phyloP scores from a whole-genome alignment of 441 rosid species.

The Iberis amara region DNA sequence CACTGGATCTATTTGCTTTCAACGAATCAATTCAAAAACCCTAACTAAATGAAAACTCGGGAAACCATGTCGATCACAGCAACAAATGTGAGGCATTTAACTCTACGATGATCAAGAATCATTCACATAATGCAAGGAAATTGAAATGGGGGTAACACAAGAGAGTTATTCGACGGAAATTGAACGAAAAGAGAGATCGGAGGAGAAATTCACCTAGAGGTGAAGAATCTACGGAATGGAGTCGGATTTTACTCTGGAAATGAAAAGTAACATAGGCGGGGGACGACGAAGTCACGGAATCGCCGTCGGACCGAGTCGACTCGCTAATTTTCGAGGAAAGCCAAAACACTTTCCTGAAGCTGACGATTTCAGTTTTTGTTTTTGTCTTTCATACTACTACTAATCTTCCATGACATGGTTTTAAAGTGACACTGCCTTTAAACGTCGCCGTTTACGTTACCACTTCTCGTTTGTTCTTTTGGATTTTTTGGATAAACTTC shows the following conservation, averaged over 20 bases:
- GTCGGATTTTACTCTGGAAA: conserved; percentile 1
- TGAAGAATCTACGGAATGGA: conserved; percentile 17
- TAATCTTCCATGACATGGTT: too few species aligned
- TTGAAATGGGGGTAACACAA: not conserved
- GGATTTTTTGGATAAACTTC: too few species aligned
- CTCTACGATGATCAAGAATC: not conserved
- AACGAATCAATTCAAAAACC: conserved; percentile 2
- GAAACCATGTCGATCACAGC: conserved; percentile 14
- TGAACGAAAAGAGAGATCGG: conserved; percentile 12
- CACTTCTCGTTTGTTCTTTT: too few species aligned
- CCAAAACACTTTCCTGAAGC: too few species aligned
- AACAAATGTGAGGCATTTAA: not conserved
- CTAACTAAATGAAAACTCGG: not conserved
- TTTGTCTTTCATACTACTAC: not conserved
- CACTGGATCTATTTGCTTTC: conserved; percentile 6
- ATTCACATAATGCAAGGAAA: not conserved
- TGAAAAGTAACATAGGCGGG: conserved; percentile 16
- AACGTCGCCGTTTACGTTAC: too few species aligned
- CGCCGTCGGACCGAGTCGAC: conserved; percentile 37
- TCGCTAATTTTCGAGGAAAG: too few species aligned
- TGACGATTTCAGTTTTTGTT: too few species aligned
- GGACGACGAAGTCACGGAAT: conserved; percentile 18
- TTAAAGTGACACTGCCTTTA: too few species aligned
- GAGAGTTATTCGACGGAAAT: conserved; percentile 2
- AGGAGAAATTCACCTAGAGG: conserved; percentile 22